phyloP scores from a whole-genome alignment of 2,329 filamentous ascomycete genomes.

The Talaromyces sp. region DNA sequence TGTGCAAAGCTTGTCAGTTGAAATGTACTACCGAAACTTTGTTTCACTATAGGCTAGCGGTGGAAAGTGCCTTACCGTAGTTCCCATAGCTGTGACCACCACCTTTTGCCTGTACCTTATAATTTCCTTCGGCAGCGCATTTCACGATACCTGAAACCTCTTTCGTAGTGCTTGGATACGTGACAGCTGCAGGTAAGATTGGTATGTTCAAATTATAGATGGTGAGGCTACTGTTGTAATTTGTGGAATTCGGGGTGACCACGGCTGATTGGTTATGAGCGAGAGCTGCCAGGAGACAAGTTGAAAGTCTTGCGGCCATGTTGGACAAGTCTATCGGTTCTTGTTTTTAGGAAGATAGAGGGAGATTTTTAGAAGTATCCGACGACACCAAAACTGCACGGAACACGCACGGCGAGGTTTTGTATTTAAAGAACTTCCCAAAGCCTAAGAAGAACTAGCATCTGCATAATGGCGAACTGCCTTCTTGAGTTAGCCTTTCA shows the following conservation, averaged over 20 bases:
- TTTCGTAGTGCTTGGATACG: slow-evolving; percentile 31
- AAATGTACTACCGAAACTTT: not conserved
- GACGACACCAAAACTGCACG: not conserved
- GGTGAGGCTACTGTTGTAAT: slow-evolving; percentile 17
- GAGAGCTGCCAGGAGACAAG: slow-evolving; percentile 14
- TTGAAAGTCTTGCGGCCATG: not conserved
- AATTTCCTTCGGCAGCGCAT: slow-evolving; percentile 41
- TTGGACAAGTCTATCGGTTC: not conserved
- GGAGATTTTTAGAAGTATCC: not conserved
- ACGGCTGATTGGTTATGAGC: slow-evolving; percentile 3
- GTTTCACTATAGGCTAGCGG: not conserved
- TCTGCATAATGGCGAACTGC: not conserved
- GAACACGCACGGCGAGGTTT: not conserved
- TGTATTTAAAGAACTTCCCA: not conserved
- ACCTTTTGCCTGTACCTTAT: slow-evolving; percentile 51
- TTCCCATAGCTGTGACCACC: slow-evolving; percentile 56
- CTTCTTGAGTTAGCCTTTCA: not conserved
- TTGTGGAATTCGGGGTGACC: slow-evolving; percentile 1
- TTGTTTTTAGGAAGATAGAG: not conserved
- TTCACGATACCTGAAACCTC: slow-evolving; percentile 49
- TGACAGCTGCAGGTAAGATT: slow-evolving; percentile 32
- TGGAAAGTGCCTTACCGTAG: slow-evolving; percentile 34
- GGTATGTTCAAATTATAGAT: slow-evolving; percentile 33
- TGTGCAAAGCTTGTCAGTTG: slow-evolving; percentile 18
- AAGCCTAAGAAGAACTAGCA: not conserved